Evolutionary conservation across 768 basidiomycete species (phyloP).

Genomic region (Leucocoprinus sp.): DNA sequence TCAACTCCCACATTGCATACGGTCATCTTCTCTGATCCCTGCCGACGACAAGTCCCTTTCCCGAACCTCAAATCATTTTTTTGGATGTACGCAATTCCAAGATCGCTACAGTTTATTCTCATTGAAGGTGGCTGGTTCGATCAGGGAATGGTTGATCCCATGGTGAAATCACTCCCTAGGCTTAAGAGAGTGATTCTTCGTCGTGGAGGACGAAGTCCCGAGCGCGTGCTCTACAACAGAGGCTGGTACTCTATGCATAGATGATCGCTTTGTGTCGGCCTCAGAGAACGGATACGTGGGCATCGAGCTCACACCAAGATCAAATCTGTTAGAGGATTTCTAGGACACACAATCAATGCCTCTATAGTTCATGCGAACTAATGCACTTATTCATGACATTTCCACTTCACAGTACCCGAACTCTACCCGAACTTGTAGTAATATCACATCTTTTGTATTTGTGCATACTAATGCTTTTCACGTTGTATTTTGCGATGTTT

Average conservation of each 20-base stretch:
- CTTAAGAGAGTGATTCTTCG: slow-evolving; percentile 25
- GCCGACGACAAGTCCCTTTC: slow-evolving; percentile 30
- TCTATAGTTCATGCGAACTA: too few relatives aligned
- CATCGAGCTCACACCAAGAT: too few relatives aligned
- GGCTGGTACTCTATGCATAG: slow-evolving; percentile 1
- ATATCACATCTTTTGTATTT: not conserved
- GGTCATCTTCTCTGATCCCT: slow-evolving; percentile 40
- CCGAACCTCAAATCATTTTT: slow-evolving; percentile 40
- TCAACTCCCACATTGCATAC: slow-evolving; percentile 38
- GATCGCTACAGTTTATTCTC: slow-evolving; percentile 28
- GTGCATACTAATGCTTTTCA: too few relatives aligned
- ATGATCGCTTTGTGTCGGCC: too few relatives aligned
- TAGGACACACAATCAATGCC: too few relatives aligned
- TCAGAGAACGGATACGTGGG: too few relatives aligned
- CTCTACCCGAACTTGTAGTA: not conserved
- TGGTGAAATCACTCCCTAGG: slow-evolving; percentile 25
- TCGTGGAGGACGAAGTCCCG: slow-evolving; percentile 17
- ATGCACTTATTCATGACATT: not conserved
- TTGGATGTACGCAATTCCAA: slow-evolving; percentile 33
- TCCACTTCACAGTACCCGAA: not conserved
- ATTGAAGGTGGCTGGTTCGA: slow-evolving; percentile 44
- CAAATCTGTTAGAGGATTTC: too few relatives aligned
- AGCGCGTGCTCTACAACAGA: slow-evolving; percentile 5
- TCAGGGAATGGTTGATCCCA: slow-evolving; percentile 28
- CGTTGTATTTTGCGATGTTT: too few relatives aligned